Evolutionary conservation across 2,329 filamentous ascomycete species (phyloP).

Genomic region (Fusarium guadeloupense): DNA sequence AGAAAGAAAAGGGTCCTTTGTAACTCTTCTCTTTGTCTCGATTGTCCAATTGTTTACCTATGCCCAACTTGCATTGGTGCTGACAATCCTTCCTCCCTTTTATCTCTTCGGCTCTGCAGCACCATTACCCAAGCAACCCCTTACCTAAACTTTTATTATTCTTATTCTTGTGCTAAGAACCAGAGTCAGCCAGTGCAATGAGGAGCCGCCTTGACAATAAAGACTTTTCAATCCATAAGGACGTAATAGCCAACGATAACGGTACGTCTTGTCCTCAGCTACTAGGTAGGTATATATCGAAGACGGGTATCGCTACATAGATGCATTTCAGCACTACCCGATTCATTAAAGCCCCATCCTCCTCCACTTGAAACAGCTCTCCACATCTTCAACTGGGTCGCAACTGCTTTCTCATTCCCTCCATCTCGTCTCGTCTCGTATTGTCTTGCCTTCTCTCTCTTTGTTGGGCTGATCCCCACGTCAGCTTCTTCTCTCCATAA

Average conservation of each 20-base stretch:
- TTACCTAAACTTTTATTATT: not conserved
- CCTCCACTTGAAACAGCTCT: constrained; percentile 38
- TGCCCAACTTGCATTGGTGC: constrained; percentile 1
- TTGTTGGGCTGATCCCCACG: constrained; percentile 17
- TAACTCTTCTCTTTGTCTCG: constrained; percentile 15
- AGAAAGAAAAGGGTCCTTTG: not conserved
- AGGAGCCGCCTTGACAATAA: constrained; percentile 47
- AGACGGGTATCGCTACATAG: constrained; percentile 1
- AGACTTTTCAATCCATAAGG: constrained; percentile 50
- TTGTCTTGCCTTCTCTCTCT: constrained; percentile 17
- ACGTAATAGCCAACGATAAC: constrained; percentile 40
- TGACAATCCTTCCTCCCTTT: constrained; percentile 6
- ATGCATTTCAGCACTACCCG: constrained; percentile 15
- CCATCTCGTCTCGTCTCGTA: constrained; percentile 4
- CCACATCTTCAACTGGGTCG: constrained; percentile 36
- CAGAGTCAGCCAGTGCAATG: constrained; percentile 38
- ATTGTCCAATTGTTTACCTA: constrained; percentile 3
- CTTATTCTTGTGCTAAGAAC: not conserved
- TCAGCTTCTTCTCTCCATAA: constrained; percentile 24
- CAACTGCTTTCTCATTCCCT: constrained; percentile 28
- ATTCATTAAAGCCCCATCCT: constrained; percentile 22
- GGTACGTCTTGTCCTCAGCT: constrained; percentile 29
- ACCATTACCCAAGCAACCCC: constrained; percentile 23
- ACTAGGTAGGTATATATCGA: not conserved
- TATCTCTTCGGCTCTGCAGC: not conserved